A percentile compares a stretch with the other conserved stretches of the same genome.
Conservation (phyloP, 2,329 filamentous ascomycete species). For the Metarhizium sp. region DNA sequence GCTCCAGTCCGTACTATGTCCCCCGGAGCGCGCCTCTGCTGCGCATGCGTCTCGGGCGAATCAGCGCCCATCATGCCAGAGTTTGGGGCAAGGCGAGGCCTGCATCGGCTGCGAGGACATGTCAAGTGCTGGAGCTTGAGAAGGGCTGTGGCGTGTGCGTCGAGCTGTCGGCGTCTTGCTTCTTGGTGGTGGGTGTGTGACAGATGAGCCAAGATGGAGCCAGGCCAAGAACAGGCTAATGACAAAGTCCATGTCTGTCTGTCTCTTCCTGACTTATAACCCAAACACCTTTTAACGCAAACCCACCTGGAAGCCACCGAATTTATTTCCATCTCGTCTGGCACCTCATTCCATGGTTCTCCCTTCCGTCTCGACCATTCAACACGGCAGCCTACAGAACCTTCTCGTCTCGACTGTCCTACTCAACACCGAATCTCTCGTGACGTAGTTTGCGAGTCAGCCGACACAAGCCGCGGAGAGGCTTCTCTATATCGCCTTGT, state of each 20-base stretch:
- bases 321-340: not conserved
- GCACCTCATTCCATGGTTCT: not conserved
- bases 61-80: not conserved
- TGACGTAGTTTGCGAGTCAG: not conserved
- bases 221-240: not conserved
- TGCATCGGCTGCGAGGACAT: too few relatives aligned
- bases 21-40: not conserved
- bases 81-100: too few relatives aligned
- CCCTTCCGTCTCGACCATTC: not conserved
- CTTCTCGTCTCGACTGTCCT: not conserved
- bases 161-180: not conserved
- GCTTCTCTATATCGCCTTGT: not conserved
- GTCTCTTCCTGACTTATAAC: not conserved
- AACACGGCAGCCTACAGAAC: not conserved
- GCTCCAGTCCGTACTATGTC: not conserved
- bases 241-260: not conserved
- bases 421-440: not conserved
- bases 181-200: not conserved
- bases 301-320: not conserved
- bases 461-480: not conserved
- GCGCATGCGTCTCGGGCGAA: not conserved
- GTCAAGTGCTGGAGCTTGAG: too few relatives aligned
- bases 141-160: not conserved
- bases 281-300: constrained; percentile 2
- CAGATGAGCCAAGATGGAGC: not conserved